Evolutionary conservation across 805 yeast genomes (phyloP).

Genomic region (Pichia eremophila): DNA sequence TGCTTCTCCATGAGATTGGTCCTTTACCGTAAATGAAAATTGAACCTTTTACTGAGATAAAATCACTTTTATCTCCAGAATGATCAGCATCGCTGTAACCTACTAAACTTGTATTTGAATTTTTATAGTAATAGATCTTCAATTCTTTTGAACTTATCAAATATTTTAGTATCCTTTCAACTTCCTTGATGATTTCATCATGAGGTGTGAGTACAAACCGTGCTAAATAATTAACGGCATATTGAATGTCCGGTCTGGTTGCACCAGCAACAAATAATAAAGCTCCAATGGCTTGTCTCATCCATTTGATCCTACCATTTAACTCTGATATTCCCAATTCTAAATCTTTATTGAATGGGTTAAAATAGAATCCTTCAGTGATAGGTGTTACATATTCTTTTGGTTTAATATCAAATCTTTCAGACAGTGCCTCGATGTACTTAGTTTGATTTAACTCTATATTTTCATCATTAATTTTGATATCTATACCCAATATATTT

Average conservation of each 20-base stretch:
- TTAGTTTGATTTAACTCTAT: neutral
- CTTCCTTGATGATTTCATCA: neutral
- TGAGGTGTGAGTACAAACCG: neutral
- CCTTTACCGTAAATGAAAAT: neutral
- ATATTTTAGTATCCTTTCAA: neutral
- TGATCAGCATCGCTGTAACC: neutral
- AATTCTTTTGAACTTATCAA: neutral
- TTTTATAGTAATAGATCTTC: neutral
- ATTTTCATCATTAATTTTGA: neutral
- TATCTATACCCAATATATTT: neutral
- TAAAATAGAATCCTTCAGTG: neutral
- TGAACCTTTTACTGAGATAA: neutral
- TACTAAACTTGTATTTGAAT: neutral
- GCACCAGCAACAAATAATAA: too few species aligned
- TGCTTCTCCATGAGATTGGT: neutral
- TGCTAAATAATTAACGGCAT: neutral
- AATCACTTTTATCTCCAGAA: neutral
- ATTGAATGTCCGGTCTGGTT: neutral
- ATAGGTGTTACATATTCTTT: neutral
- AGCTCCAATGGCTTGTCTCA: neutral
- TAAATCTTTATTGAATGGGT: neutral
- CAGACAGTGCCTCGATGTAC: neutral
- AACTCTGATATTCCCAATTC: neutral
- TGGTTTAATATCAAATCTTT: neutral
- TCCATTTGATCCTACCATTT: neutral